Conservation (phyloP, 257 asterid genomes). For the Plantago major region DNA sequence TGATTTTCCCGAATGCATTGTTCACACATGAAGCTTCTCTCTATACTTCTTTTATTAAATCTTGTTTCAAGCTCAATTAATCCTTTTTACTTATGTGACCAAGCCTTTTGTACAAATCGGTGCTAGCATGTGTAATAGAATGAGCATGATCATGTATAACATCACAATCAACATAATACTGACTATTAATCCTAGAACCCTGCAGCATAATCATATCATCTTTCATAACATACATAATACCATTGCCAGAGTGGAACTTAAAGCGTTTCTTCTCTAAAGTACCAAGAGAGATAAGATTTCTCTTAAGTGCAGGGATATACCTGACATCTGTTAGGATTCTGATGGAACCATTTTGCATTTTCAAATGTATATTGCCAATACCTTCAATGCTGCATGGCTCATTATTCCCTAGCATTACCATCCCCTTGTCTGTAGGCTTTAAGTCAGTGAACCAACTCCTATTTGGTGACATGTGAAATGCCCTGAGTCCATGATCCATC, state of each 20-base stretch:
- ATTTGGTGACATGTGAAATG: background rate
- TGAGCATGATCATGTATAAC: no score
- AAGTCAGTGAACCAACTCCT: background rate
- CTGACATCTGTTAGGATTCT: no score
- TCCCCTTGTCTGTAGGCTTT: no score
- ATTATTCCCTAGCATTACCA: no score
- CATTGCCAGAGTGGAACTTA: background rate
- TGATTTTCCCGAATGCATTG: background rate
- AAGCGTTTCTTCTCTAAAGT: background rate
- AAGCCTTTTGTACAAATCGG: background rate
- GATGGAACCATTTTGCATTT: no score
- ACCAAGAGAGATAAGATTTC: background rate
- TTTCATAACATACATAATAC: background rate
- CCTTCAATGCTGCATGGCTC: no score
- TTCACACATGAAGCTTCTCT: background rate
- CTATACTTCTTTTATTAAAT: background rate
- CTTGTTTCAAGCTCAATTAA: background rate
- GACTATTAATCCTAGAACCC: background rate
- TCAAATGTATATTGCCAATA: no score
- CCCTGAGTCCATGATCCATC: background rate
- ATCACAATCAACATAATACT: background rate
- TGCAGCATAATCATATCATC: background rate
- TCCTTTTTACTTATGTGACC: conserved; percentile 1
- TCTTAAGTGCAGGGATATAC: no score
- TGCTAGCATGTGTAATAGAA: background rate